These are phyloP conservation scores for Fraxinus quadrangulata DNA, from an alignment of 257 asterid genomes.

Conservation along the genomic window DNA sequence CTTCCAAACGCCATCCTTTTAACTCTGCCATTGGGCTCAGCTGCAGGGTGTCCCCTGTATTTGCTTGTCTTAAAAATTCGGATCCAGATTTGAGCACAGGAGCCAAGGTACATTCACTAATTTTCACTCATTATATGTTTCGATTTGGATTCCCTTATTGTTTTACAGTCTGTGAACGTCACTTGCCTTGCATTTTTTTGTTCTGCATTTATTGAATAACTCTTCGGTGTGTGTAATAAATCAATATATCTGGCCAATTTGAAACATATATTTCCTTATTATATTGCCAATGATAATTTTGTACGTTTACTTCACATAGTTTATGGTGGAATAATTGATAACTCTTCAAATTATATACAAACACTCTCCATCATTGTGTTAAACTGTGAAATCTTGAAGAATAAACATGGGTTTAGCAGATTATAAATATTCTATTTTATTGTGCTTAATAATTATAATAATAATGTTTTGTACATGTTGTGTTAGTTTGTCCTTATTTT, in stretches of 20 bases:
- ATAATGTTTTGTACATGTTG: neutral
- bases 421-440: neutral
- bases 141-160: neutral
- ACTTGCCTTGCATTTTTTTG: neutral
- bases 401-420: neutral
- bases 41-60: slow-evolving; percentile 29
- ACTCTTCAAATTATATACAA: neutral
- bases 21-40: slow-evolving; percentile 22
- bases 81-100: slow-evolving; percentile 30
- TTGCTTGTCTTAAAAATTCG: slow-evolving; percentile 39
- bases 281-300: neutral
- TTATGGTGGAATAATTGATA: neutral
- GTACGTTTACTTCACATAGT: neutral
- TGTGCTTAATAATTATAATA: neutral
- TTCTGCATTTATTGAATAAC: neutral
- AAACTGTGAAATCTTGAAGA: neutral
- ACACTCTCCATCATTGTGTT: neutral
- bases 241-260: neutral
- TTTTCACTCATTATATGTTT: neutral
- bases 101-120: slow-evolving; percentile 47
- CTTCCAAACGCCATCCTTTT: slow-evolving; percentile 25
- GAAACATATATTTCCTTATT: neutral
- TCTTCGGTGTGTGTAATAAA: neutral
- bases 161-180: neutral
- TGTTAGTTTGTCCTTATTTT: neutral